Evolutionary conservation across 768 basidiomycete species (phyloP), one percentile per base, ranked within the genome.

Genomic region (Auricularia auricula-judae): DNA sequence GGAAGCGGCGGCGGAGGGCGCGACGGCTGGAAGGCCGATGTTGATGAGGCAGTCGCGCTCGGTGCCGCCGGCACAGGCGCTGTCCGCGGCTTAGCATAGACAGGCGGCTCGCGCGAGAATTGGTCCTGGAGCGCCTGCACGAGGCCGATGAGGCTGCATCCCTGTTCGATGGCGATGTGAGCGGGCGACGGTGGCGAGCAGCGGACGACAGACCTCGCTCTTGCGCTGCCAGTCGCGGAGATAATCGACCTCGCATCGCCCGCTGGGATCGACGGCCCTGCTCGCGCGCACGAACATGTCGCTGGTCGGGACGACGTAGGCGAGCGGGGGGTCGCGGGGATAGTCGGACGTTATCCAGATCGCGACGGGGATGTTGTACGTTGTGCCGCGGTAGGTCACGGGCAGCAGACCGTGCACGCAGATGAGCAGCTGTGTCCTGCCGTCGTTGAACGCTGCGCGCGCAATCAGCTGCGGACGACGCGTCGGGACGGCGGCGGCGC

Each of bases 311-410:
- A 93, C 89, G 68, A 99, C 94, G 77, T 93, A 98, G 23, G 81
- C 81, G 70, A 98, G 82, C 23, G 97, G 97, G 0, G 94, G 86
- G 12, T 79, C 78, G 53, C 81, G 79, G 3, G 96, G 96, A 71
- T 93, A 98, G 51, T 91, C 90, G 62, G 82, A 81, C 2, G 93
- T 81, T 51, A 98, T 69, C 94, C 95, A 98, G 66, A 96, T 69
- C 12, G 89, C 85, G 69, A 99, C 75, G 3, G 97, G 97, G 70
- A 98, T 98, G 74, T 99, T 93, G 80, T 99, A 99, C 1, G 87
- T 80, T 0, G 84, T 76, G 1, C 79, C 76, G 61, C 88, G 82
- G 77, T 85, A 96, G 0, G 82, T 75, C 69, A 99, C 97, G 3
- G 93, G 94, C 1, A 99, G 79, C 3, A 98, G 83, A 10, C 97